Conservation (phyloP, 75 land plant genomes). For the Cupressus sempervirens region DNA sequence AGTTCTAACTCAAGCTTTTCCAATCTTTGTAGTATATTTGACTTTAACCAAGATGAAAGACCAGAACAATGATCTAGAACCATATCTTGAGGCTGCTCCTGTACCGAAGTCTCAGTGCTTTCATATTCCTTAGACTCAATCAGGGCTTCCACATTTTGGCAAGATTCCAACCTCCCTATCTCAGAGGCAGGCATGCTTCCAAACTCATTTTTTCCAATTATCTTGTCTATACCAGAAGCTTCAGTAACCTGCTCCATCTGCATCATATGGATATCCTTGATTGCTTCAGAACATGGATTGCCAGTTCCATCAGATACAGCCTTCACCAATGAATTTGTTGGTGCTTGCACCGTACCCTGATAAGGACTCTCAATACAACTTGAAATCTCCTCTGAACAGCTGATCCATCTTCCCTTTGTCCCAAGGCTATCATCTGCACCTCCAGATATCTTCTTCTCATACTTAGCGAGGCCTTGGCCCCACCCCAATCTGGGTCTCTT, state of each 20-base stretch:
- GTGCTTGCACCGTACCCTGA: constrained; percentile 2
- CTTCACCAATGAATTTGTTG: not conserved
- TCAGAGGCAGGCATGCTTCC: not conserved
- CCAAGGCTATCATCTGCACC: constrained; percentile 24
- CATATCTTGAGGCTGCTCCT: not conserved
- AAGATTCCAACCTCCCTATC: not conserved
- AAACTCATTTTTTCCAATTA: not conserved
- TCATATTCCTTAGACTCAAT: not conserved
- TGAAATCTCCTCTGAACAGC: constrained; percentile 13
- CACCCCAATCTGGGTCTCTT: constrained; percentile 49
- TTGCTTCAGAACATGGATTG: not conserved
- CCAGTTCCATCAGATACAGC: not conserved
- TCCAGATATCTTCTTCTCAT: constrained; percentile 42
- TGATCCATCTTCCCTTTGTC: not conserved
- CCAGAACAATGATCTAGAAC: not conserved
- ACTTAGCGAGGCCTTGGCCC: constrained; percentile 56
- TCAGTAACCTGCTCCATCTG: not conserved
- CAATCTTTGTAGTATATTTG: constrained; percentile 23
- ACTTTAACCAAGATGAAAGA: constrained; percentile 21
- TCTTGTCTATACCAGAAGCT: not conserved
- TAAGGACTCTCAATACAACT: constrained; percentile 7
- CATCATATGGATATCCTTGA: not conserved
- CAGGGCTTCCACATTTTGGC: not conserved
- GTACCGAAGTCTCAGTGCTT: not conserved
- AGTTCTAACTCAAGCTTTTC: constrained; percentile 49